Evolutionary conservation across 2,329 filamentous ascomycete genomes (phyloP), one percentile per base, ranked within the genome.

Genomic region (Amauroascus verrucosus): DNA sequence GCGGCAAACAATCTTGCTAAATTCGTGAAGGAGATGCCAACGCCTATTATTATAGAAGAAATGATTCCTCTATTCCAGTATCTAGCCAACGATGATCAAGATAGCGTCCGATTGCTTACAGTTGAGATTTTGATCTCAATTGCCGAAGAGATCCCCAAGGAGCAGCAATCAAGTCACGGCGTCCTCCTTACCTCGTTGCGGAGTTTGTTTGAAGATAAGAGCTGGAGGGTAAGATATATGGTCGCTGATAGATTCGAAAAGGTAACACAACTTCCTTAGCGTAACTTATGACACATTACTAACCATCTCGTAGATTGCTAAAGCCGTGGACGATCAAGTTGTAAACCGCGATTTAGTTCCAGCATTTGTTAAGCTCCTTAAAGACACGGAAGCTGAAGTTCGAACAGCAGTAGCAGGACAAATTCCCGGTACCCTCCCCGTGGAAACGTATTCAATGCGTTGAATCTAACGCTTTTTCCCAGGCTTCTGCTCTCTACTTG

Each of bases 31-130:
- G 88, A 93, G 72, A 95, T 97, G 88, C 83, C 88, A 43, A 83
- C 90, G 45, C 79, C 85, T 54, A 83, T 95, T 63, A 88, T 97
- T 63, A 88, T 98, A 64, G 88, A 95, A 54, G 93, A 98, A 75
- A 97, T 98, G 88, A 96, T 98, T 75, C 88, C 91, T 67, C 81
- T 97, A 61, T 98, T 98, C 75, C 90, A 97, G 73, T 91, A 96
- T 72, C 83, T 98, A 59, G 90, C 91, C 50, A 83, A 86, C 64
- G 93, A 98, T 67, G 93, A 98, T 69, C 93, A 98, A 74, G 93
- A 98, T 71, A 97, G 91, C 65, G 93, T 98, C 59, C 85, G 93
- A 59, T 77, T 98, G 64, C 77, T 98, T 67, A 98, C 93, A 0
- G 93, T 98, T 40, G 91, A 98, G 67, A 88, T 97, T 59, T 80